Evolutionary conservation across 176 grass and related monocot genomes (phyloP), one percentile per base, ranked within the genome.

Genomic region (Bothriochloa decipiens): DNA sequence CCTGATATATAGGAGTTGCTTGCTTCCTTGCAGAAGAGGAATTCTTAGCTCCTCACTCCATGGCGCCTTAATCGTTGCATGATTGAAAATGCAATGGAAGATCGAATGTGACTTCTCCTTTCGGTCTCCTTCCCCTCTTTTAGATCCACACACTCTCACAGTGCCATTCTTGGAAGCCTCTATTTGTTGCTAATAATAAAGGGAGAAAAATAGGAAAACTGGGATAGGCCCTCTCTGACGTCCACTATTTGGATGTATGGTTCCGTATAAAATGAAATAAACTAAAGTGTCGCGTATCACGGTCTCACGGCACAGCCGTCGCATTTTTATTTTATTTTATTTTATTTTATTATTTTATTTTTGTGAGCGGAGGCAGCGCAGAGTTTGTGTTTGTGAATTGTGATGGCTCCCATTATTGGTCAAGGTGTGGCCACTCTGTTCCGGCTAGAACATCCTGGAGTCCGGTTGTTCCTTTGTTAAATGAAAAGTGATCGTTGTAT

Each of bases 21-120:
- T 41, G 11, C 27, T 80, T 70, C 77, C 62, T 70, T 76, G 61
- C 37, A 70, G 65, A 82, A 58, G n/a, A 78, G 26, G 0, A 33
- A 36, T 13, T 68, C 74, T 78, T 11, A 28, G 53, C 26, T 66
- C 22, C 14, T 62, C 78, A 82, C 78, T 77, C 72, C 32, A 86
- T 57, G 82, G 8, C 16, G 65, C 33, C 28, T 83, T 65, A 68
- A 80, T 52, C 32, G n/a, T 32, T 7, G 16, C 60, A 52, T 50
- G 22, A 84, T 76, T 76, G 72, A 84, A 60, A 75, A 66, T 20
- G n/a, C 43, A 67, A 67, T 11, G 33, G 22, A 68, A 62, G 68
- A 39, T 27, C 26, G 43, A 76, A 76, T 65, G 25, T 55, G 72
- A 67, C 82, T 39, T 76, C 32, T 84, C 16, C 13, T 36, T 75